A percentile compares a stretch with the other conserved stretches of the same genome.
These are phyloP conservation scores for Bryoglossum gracile DNA, from an alignment of 495 filamentous ascomycete genomes.

Conservation along the genomic window DNA sequence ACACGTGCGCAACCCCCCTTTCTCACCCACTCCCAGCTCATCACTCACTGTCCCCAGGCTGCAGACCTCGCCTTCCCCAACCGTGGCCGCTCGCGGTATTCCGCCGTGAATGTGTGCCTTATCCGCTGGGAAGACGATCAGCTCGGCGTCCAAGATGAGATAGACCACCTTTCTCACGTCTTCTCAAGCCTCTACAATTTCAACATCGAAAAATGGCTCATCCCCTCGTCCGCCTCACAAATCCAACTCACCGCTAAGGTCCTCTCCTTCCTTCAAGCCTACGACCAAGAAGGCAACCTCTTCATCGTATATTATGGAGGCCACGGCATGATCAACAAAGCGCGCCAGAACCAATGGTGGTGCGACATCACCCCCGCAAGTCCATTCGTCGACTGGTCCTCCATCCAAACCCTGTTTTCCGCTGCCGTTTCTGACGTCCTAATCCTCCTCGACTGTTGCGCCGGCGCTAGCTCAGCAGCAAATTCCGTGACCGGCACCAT, in stretches of 20 bases:
- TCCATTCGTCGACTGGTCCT: conserved; percentile 46
- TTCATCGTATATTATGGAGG: conserved; percentile 49
- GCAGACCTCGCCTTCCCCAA: conserved; percentile 12
- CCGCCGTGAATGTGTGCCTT: conserved; percentile 9
- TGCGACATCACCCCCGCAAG: conserved; percentile 28
- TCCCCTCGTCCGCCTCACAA: conserved; percentile 44
- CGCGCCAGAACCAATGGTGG: conserved; percentile 46
- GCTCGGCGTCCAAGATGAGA: conserved; percentile 1
- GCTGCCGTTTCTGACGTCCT: conserved; percentile 43
- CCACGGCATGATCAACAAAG: conserved; percentile 45
- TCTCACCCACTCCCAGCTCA: no score
- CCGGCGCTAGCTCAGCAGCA: conserved; percentile 43
- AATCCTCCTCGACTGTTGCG: conserved; percentile 48
- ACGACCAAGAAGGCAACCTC: conserved; percentile 41
- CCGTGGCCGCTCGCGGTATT: conserved; percentile 9
- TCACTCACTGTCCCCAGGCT: no score
- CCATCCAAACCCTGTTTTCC: conserved; percentile 45
- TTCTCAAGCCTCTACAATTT: conserved; percentile 39
- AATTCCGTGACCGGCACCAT: conserved; percentile 43
- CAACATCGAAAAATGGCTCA: conserved; percentile 41
- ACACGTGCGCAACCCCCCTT: neutral
- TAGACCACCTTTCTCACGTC: conserved; percentile 4
- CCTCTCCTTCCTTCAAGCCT: conserved; percentile 40
- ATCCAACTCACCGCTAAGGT: conserved; percentile 42
- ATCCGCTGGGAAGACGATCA: conserved; percentile 3